Conservation (phyloP, 805 yeast species). For the Zygosaccharomyces lentus region DNA sequence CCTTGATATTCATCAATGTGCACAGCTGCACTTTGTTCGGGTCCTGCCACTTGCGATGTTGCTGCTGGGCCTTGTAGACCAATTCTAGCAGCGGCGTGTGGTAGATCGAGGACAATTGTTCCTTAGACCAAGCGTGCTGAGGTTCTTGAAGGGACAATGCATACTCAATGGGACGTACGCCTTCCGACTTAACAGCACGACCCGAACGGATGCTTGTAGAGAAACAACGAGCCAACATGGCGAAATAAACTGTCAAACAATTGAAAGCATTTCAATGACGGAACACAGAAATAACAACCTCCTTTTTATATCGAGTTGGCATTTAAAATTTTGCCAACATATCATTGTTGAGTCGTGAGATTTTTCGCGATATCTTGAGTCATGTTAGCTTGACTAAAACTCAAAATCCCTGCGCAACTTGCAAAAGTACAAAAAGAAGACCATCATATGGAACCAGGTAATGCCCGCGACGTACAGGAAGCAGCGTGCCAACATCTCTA, state of each 20-base stretch:
- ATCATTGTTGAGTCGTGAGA: neutral
- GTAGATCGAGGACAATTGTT: slow-evolving; percentile 57
- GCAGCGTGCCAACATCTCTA: neutral
- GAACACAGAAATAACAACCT: neutral
- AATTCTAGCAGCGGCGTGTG: slow-evolving; percentile 63
- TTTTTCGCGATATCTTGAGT: neutral
- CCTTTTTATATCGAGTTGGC: neutral
- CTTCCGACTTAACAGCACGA: neutral
- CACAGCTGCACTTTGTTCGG: slow-evolving; percentile 70
- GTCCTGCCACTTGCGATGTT: slow-evolving; percentile 63
- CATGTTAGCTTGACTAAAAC: slow-evolving; percentile 2
- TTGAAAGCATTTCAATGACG: neutral
- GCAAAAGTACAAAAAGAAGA: slow-evolving; percentile 5
- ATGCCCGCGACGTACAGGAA: neutral
- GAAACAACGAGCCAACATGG: neutral
- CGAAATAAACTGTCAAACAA: neutral
- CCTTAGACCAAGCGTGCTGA: slow-evolving; percentile 51
- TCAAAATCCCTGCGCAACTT: slow-evolving; percentile 4
- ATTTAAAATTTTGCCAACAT: neutral
- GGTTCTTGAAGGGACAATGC: slow-evolving; percentile 35
- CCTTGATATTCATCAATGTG: slow-evolving; percentile 67
- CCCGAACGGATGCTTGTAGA: neutral
- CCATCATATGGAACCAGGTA: slow-evolving; percentile 7
- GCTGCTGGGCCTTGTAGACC: slow-evolving; percentile 54
- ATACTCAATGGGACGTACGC: slow-evolving; percentile 10